Conservation (phyloP, 768 basidiomycete species). For the Cantharellus anzutake region DNA sequence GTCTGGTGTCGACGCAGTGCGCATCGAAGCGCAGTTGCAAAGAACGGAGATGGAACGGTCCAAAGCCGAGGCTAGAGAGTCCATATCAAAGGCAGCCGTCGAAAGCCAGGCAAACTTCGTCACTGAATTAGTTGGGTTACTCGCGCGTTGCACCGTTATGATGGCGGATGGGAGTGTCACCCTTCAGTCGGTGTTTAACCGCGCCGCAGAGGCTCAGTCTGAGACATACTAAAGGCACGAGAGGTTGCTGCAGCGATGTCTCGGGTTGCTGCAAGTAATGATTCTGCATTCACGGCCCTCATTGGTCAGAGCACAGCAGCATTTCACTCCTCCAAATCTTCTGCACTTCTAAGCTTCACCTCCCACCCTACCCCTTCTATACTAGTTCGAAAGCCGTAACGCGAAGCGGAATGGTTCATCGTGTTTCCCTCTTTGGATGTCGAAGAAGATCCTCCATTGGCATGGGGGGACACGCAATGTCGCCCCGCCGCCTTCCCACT, state of each 20-base stretch:
- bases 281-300: constrained; percentile 45
- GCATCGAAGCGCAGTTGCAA: constrained; percentile 42
- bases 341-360: constrained; percentile 29
- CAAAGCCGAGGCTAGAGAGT: constrained; percentile 45
- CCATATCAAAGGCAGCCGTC: constrained; percentile 41
- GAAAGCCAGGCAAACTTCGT: constrained; percentile 45
- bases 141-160: constrained; percentile 59
- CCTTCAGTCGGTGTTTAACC: constrained; percentile 15
- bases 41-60: constrained; percentile 53
- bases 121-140: constrained; percentile 57
- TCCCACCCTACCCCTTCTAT: constrained; percentile 23
- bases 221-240: constrained; percentile 12
- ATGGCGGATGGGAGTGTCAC: constrained; percentile 37
- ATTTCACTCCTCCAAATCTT: constrained; percentile 24
- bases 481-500: constrained; percentile 30
- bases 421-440: constrained; percentile 4
- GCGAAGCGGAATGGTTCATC: constrained; percentile 7
- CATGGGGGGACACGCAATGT: constrained; percentile 10
- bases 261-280: constrained; percentile 43
- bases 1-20: constrained; percentile 43
- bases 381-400: constrained; percentile 25
- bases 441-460: constrained; percentile 22
- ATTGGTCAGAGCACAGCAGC: constrained; percentile 47
- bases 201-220: constrained; percentile 11
- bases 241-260: constrained; percentile 33